Conservation (phyloP, 2,329 filamentous ascomycete species). For the Ophiocordyceps camponoti-saundersi region DNA sequence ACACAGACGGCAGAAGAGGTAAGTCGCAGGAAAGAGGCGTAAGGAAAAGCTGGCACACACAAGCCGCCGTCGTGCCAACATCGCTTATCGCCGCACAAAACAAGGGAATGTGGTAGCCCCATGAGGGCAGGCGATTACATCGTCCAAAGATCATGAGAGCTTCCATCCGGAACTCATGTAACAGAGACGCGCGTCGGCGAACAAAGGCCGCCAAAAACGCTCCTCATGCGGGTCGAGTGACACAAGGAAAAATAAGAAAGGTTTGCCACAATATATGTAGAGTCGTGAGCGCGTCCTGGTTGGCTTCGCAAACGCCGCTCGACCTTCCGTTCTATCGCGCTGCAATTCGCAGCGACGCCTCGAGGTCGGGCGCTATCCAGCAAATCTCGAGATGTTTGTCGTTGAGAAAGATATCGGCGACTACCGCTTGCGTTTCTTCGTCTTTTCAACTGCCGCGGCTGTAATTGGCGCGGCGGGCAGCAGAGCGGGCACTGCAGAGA, state of each 20-base stretch:
- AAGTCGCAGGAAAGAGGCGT: too few species aligned
- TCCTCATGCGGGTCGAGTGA: background rate
- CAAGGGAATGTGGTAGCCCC: background rate
- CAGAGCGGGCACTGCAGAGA: conserved; percentile 19
- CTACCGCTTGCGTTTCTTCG: conserved; percentile 46
- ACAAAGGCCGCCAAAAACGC: background rate
- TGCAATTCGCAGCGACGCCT: too few species aligned
- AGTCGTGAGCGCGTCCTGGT: too few species aligned
- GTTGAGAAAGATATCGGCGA: background rate
- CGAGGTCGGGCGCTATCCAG: too few species aligned
- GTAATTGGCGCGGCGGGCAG: conserved; percentile 27
- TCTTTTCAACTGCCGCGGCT: conserved; percentile 28
- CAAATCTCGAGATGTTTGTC: background rate
- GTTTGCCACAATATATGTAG: too few species aligned
- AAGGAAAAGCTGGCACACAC: too few species aligned
- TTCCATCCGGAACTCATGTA: background rate
- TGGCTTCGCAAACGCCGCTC: too few species aligned
- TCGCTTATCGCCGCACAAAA: too few species aligned
- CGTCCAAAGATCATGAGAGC: background rate
- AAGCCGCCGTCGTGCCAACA: too few species aligned
- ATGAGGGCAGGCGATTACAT: background rate
- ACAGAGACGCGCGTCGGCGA: background rate
- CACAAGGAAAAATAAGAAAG: background rate
- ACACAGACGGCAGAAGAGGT: too few species aligned
- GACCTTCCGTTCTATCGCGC: too few species aligned